phyloP scores from a whole-genome alignment of 495 filamentous ascomycete genomes.

The Hypoxylon cercidicola region DNA sequence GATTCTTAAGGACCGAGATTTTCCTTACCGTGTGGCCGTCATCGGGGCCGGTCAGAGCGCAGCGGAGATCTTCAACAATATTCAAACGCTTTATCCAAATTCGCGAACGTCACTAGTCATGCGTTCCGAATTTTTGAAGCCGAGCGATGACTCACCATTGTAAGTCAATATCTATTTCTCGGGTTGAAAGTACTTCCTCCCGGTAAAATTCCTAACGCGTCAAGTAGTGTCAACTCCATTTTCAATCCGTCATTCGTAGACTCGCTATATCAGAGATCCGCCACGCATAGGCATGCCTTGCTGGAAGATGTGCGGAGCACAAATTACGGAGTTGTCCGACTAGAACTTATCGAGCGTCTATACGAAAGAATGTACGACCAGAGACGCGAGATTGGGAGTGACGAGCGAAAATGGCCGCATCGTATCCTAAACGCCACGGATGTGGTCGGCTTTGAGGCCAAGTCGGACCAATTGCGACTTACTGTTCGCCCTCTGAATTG shows the following conservation, averaged over 20 bases:
- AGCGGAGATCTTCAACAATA: conserved; percentile 92
- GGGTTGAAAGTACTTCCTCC: neutral
- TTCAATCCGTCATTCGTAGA: conserved; percentile 90
- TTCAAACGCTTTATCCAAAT: conserved; percentile 84
- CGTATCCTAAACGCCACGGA: conserved; percentile 75
- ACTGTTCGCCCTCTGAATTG: conserved; percentile 55
- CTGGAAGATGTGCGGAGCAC: conserved; percentile 76
- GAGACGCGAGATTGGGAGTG: conserved; percentile 69
- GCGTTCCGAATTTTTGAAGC: conserved; percentile 79
- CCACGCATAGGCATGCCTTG: conserved; percentile 68
- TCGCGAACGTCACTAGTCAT: conserved; percentile 81
- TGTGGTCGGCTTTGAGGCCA: conserved; percentile 67
- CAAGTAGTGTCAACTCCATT: conserved; percentile 86
- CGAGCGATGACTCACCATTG: conserved; percentile 97
- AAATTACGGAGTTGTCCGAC: conserved; percentile 93
- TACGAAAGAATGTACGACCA: conserved; percentile 89
- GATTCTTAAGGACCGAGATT: conserved; percentile 66
- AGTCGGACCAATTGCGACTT: conserved; percentile 50
- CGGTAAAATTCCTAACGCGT: conserved; percentile 16
- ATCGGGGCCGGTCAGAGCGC: conserved; percentile 91
- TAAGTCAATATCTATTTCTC: conserved; percentile 55
- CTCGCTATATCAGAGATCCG: conserved; percentile 70
- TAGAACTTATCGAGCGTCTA: conserved; percentile 85
- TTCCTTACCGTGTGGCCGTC: conserved; percentile 78
- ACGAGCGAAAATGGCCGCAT: conserved; percentile 80